Evolutionary conservation across 2,329 filamentous ascomycete genomes (phyloP).

Genomic region (Torrubiellomyces zombiae): DNA sequence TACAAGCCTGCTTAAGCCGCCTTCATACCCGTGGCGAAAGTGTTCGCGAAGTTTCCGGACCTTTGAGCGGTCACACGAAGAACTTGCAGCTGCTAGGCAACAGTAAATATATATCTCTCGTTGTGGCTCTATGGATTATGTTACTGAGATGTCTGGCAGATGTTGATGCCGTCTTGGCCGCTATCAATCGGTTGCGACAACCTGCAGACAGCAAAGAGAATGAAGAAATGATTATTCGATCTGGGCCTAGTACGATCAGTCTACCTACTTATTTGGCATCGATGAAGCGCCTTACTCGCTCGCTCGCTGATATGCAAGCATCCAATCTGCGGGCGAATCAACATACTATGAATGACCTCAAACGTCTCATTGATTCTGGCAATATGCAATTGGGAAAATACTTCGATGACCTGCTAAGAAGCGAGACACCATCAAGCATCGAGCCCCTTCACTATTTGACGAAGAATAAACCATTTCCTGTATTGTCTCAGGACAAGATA

Average conservation of each 20-base stretch:
- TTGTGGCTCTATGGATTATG: too few species aligned
- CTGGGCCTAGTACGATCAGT: constrained; percentile 70
- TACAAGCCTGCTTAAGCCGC: constrained; percentile 69
- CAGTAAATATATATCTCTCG: constrained; percentile 34
- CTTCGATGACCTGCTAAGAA: constrained; percentile 59
- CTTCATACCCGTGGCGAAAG: constrained; percentile 80
- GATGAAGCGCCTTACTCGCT: constrained; percentile 73
- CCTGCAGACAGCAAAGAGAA: constrained; percentile 85
- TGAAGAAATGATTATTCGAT: constrained; percentile 81
- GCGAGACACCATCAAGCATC: constrained; percentile 61
- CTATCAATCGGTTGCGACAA: constrained; percentile 76
- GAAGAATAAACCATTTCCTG: constrained; percentile 72
- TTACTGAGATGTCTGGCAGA: constrained; percentile 34
- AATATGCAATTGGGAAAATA: constrained; percentile 71
- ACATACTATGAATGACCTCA: constrained; percentile 68
- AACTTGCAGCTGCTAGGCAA: constrained; percentile 72
- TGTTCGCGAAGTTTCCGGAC: constrained; percentile 80
- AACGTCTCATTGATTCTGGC: constrained; percentile 59
- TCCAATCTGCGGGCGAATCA: constrained; percentile 91
- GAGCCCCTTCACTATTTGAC: constrained; percentile 89
- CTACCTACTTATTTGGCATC: constrained; percentile 75
- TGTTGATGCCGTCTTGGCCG: constrained; percentile 68
- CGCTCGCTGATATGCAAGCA: constrained; percentile 67
- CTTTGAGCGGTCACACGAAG: constrained; percentile 83
- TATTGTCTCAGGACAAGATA: constrained; percentile 58